Conservation (phyloP, 306 rosid genomes). For the Dalbergia oliveri region DNA sequence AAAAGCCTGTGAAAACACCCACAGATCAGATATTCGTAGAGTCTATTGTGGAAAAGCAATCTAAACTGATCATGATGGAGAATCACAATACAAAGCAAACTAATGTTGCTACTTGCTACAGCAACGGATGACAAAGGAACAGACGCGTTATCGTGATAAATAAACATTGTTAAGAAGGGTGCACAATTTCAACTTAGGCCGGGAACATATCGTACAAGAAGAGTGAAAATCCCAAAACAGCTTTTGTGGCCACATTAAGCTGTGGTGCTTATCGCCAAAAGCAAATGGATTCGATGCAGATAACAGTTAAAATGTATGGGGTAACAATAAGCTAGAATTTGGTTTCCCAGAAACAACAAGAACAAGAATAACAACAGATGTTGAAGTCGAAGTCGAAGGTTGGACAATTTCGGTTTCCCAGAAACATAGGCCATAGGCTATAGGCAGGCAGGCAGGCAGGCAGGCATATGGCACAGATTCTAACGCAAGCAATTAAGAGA, state of each 20-base stretch:
- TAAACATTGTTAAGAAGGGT: not conserved
- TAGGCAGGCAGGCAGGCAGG: not conserved
- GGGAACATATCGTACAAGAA: conserved; percentile 8
- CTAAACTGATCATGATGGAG: not conserved
- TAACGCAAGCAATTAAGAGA: not conserved
- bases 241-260: not conserved
- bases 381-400: not conserved
- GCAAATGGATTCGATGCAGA: conserved; percentile 16
- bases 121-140: not conserved
- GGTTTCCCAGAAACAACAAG: not conserved
- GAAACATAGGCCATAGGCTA: too few species aligned
- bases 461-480: not conserved
- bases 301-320: not conserved
- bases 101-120: not conserved
- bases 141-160: not conserved
- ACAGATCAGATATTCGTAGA: conserved; percentile 15
- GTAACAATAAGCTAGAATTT: not conserved
- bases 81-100: not conserved
- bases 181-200: not conserved
- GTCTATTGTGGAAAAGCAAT: conserved; percentile 10
- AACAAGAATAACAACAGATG: too few species aligned
- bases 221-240: not conserved
- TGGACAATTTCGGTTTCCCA: not conserved
- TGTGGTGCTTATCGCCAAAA: conserved; percentile 11
- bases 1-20: conserved; percentile 55